Conservation (phyloP, 75 land plant species). For the Picea glauca region DNA sequence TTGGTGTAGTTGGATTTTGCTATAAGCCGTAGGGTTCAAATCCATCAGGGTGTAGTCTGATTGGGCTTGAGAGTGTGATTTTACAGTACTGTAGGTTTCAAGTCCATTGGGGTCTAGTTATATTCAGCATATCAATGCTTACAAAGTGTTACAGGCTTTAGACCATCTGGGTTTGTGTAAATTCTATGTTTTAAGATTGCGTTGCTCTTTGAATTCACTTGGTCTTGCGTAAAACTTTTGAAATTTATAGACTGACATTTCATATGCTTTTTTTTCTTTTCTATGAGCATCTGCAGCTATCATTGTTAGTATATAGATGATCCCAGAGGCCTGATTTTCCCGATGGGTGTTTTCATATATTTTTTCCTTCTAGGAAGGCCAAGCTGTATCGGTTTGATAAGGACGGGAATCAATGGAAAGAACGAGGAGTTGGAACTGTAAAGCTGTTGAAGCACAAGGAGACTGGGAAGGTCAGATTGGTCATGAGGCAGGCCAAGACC, state of each 20-base stretch:
- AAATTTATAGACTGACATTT: not conserved
- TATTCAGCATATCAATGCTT: not conserved
- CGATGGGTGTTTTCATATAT: not conserved
- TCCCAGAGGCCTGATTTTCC: not conserved
- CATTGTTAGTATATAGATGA: not conserved
- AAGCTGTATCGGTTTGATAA: constrained; percentile 88
- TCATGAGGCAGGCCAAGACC: constrained; percentile 90
- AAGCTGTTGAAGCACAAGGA: constrained; percentile 84
- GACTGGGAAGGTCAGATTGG: constrained; percentile 70
- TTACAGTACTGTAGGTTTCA: not conserved
- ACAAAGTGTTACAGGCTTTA: too few species aligned
- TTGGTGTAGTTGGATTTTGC: not conserved
- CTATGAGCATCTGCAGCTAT: not conserved
- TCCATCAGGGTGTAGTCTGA: not conserved
- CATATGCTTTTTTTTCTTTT: not conserved
- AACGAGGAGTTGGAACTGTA: constrained; percentile 82
- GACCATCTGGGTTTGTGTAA: not conserved
- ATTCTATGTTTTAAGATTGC: not conserved
- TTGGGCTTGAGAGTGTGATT: not conserved
- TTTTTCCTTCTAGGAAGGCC: constrained; percentile 55
- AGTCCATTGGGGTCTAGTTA: not conserved
- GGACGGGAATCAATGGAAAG: constrained; percentile 91
- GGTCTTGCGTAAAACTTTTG: not conserved
- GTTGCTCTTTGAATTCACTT: not conserved
- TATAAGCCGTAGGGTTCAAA: not conserved